phyloP scores from a whole-genome alignment of 768 basidiomycete species.

The Rhodosporidiobolus sp. region DNA sequence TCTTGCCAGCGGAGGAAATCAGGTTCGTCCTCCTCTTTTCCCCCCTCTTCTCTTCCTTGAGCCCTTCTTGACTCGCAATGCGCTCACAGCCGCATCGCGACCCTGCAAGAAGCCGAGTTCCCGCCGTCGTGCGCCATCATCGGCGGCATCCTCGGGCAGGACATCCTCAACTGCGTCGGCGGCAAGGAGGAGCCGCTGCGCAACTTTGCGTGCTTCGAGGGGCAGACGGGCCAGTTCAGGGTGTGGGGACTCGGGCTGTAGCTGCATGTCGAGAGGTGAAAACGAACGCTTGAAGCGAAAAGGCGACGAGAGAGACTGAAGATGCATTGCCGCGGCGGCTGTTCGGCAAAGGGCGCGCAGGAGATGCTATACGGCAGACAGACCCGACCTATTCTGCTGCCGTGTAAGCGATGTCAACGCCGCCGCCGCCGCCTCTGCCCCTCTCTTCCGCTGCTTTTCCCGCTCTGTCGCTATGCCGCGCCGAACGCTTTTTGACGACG shows the following conservation, averaged over 20 bases:
- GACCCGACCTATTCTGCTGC: too few species aligned
- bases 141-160: conserved; percentile 91
- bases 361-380: too few species aligned
- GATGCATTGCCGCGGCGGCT: too few species aligned
- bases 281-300: too few species aligned
- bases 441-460: not conserved
- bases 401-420: too few species aligned
- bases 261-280: not conserved
- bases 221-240: conserved; percentile 69
- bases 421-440: not conserved
- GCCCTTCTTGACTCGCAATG: not conserved
- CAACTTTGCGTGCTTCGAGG: conserved; percentile 88
- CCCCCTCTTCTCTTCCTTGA: conserved; percentile 22
- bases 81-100: conserved; percentile 60
- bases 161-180: conserved; percentile 84
- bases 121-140: conserved; percentile 91
- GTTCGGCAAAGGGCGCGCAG: too few species aligned
- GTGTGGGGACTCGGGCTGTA: conserved; percentile 49
- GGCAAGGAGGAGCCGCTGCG: conserved; percentile 88
- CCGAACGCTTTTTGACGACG: too few species aligned
- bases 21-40: conserved; percentile 1
- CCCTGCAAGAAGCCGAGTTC: conserved; percentile 76
- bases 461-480: not conserved
- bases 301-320: too few species aligned
- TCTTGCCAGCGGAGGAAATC: conserved; percentile 27